Conservation (phyloP, 1,139 yeast genomes). For the Kluyveromyces sp. region DNA sequence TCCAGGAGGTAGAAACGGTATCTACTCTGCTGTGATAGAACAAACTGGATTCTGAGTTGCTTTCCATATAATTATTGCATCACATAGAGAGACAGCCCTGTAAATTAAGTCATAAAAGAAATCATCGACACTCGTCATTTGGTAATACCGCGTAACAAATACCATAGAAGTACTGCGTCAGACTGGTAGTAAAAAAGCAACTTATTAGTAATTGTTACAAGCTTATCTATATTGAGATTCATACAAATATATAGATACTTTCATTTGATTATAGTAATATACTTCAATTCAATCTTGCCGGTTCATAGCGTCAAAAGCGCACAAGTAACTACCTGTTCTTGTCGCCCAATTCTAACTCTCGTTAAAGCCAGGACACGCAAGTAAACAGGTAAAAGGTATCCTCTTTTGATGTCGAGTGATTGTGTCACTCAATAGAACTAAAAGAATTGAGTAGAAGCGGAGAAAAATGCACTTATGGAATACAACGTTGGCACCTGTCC, state of each 20-base stretch:
- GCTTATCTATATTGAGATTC: constrained; percentile 1
- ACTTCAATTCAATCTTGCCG: not conserved
- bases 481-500: no score
- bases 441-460: not conserved
- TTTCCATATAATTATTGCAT: not conserved
- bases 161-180: no score
- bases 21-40: constrained; percentile 41
- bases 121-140: not conserved
- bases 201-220: constrained; percentile 6
- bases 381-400: not conserved
- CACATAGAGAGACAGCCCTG: not conserved
- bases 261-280: not conserved
- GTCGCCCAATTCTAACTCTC: no score
- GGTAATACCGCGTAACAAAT: not conserved
- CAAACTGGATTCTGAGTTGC: constrained; percentile 17
- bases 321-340: no score
- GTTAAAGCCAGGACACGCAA: not conserved
- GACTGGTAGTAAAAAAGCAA: constrained; percentile 1
- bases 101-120: not conserved
- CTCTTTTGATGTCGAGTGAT: not conserved
- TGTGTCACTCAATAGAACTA: not conserved
- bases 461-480: no score
- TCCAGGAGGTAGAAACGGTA: constrained; percentile 44
- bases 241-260: not conserved
- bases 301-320: not conserved